phyloP scores from a whole-genome alignment of 1,284 basidiomycete genomes.

The Malassezia cuniculi region DNA sequence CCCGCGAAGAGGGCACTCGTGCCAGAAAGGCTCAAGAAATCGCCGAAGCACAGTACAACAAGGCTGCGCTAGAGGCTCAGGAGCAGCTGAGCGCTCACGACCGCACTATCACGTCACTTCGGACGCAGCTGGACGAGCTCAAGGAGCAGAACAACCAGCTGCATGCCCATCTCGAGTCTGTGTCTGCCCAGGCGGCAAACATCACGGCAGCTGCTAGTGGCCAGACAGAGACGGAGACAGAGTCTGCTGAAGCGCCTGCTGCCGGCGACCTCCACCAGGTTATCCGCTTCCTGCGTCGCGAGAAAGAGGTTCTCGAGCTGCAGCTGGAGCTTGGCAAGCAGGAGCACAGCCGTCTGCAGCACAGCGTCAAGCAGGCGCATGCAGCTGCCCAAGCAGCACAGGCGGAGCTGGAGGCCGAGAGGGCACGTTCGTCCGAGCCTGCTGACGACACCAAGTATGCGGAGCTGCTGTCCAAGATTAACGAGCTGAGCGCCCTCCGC shows the following conservation, averaged over 20 bases:
- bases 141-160: slow-evolving; percentile 63
- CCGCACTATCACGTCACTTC: slow-evolving; percentile 62
- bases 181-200: slow-evolving; percentile 64
- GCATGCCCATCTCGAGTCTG: slow-evolving; percentile 72
- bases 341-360: slow-evolving; percentile 63
- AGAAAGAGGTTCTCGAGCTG: slow-evolving; percentile 78
- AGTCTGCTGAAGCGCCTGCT: slow-evolving; percentile 7
- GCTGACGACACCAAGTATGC: slow-evolving; percentile 59
- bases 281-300: slow-evolving; percentile 67
- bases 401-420: slow-evolving; percentile 27
- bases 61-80: slow-evolving; percentile 68
- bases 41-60: slow-evolving; percentile 56
- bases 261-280: slow-evolving; percentile 55
- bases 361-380: slow-evolving; percentile 62
- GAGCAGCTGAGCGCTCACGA: slow-evolving; percentile 63
- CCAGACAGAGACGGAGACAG: slow-evolving; percentile 5
- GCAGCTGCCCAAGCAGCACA: slow-evolving; percentile 58
- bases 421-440: slow-evolving; percentile 48
- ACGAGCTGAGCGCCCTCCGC: slow-evolving; percentile 69
- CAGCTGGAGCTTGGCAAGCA: slow-evolving; percentile 74
- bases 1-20: slow-evolving; percentile 17
- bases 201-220: too few species aligned
- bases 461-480: slow-evolving; percentile 73
- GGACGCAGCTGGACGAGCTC: slow-evolving; percentile 60
- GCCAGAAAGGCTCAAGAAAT: slow-evolving; percentile 50